Conservation (phyloP, 345 rosid genomes). For the Citrus trifoliata region DNA sequence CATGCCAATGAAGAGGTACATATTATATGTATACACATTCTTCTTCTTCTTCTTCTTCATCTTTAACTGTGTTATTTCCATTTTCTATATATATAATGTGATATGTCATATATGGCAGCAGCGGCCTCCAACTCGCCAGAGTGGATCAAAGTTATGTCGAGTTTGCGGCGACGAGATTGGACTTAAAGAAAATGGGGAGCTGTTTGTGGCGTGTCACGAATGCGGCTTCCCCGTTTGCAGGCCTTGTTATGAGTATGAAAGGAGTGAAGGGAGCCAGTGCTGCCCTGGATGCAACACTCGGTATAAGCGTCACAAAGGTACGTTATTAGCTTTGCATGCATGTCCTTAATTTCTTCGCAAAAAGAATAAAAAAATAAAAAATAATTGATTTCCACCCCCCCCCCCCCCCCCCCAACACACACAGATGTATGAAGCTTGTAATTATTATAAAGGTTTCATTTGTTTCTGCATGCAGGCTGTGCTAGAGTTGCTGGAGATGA, state of each 20-base stretch:
- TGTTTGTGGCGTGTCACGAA: conserved; percentile 72
- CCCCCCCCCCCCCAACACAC: too few species aligned
- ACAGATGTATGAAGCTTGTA: background rate
- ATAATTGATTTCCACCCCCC: too few species aligned
- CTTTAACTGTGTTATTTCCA: background rate
- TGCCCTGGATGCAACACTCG: conserved; percentile 95
- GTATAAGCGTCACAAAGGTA: conserved; percentile 85
- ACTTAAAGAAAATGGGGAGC: conserved; percentile 46
- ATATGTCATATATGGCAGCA: conserved; percentile 25
- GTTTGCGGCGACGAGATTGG: conserved; percentile 84
- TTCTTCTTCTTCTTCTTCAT: background rate
- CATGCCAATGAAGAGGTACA: conserved; percentile 38
- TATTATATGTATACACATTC: too few species aligned
- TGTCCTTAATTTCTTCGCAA: too few species aligned
- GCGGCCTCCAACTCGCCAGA: conserved; percentile 34
- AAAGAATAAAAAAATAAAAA: too few species aligned
- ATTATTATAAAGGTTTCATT: background rate
- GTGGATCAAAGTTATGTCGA: conserved; percentile 49
- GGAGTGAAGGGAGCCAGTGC: conserved; percentile 81
- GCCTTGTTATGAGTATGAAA: conserved; percentile 89
- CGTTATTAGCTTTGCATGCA: background rate
- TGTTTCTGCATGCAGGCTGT: conserved; percentile 46
- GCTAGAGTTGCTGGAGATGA: conserved; percentile 70
- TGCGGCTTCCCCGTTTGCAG: conserved; percentile 84
- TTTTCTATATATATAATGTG: background rate